Conservation (phyloP, 2,329 filamentous ascomycete genomes). For the Tympanopsis confertula region DNA sequence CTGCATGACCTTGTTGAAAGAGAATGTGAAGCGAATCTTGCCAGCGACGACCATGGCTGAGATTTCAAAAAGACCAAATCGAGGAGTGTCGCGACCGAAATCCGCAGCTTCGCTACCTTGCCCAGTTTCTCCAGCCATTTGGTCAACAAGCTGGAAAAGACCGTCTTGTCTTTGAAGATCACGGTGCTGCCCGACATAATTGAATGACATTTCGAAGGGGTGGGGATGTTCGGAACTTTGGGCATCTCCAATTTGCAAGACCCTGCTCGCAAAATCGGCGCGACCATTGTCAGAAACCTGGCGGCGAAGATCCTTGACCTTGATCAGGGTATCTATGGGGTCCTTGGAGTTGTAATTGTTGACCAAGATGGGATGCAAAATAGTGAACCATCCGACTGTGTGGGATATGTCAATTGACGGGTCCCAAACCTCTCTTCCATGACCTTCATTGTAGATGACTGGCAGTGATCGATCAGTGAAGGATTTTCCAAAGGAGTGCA, state of each 20-base stretch:
- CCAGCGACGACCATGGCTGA: not conserved
- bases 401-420: not conserved
- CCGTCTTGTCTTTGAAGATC: not conserved
- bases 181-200: not conserved
- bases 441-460: conserved; percentile 1
- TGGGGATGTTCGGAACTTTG: not conserved
- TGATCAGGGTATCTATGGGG: not conserved
- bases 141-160: not conserved
- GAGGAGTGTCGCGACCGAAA: not conserved
- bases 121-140: not conserved
- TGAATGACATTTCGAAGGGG: not conserved
- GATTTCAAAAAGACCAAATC: not conserved
- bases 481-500: not conserved
- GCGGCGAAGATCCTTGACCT: not conserved
- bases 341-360: not conserved
- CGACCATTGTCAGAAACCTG: conserved; percentile 1
- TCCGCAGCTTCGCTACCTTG: not conserved
- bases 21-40: not conserved
- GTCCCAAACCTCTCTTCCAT: conserved; percentile 1
- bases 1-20: not conserved
- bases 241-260: not conserved
- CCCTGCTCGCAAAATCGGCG: not conserved
- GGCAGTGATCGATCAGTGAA: not conserved
- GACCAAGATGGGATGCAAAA: not conserved
- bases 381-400: conserved; percentile 1